Base-by-base conservation (phyloP, 2,329 filamentous ascomycete genomes). In the Cephalotrichum gorgonifer region DNA sequence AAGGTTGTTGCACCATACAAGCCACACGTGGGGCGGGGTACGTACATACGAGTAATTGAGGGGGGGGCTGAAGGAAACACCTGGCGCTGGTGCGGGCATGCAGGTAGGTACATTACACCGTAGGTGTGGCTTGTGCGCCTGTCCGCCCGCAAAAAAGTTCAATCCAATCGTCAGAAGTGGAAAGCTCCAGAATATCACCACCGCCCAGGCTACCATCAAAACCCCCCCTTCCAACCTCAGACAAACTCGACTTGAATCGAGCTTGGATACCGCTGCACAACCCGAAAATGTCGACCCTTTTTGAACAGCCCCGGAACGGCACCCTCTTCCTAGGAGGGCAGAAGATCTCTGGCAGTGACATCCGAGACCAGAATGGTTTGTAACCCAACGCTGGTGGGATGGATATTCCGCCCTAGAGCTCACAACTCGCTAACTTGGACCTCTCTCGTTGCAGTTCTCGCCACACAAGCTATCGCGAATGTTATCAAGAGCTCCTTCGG, bases 401-500 rank as follows among this genome's bases (percentile, higher is more conserved):
- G n/a, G n/a, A n/a, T n/a, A n/a, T n/a, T n/a, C 17, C 6, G n/a
- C 7, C 46, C 27, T 22, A 6, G 12, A 30, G 30, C 17, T 33
- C 14, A 26, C 38, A 26, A 7, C 33, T 44, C 26, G 41, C 47
- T 49, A 31, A 31, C 44, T 26, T 17, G 38, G 12, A 26, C 20
- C n/a, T 27, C 9, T 8, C 12, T 17, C 4, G n/a, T 26, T 23
- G 12, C 62, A 90, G 93, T 97, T 44, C 81, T 89, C 58, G 93
- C 93, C 57, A 97, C 93, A 43, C 89, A 96, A 67, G 89, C 91
- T 52, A 97, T 98, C 62, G 86, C 93, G 61, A 98, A 97, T 81
- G 90, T 98, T 52, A 89, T 98, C 68, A 97, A 95, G 76, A 95
- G 88, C 69, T 98, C 93, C 15, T 98, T 98, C 64, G 93, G 93